Conservation (phyloP, 306 rosid species). For the Bauhinia variegata region DNA sequence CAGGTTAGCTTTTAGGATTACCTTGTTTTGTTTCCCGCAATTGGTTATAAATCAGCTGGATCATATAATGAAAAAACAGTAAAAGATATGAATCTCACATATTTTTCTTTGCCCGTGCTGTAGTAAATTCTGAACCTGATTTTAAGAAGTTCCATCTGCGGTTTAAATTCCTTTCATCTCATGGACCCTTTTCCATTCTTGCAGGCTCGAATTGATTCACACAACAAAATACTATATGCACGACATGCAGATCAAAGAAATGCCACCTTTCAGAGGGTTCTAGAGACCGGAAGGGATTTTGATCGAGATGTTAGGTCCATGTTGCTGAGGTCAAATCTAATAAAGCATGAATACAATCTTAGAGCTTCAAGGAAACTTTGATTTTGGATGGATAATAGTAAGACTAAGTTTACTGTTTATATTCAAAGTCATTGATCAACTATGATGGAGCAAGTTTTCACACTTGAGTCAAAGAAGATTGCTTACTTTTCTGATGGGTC, state of each 20-base stretch:
- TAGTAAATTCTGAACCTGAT: slow-evolving; percentile 9
- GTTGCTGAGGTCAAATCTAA: slow-evolving; percentile 90
- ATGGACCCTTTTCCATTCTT: slow-evolving; percentile 27
- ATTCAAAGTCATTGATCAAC: slow-evolving; percentile 22
- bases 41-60: background rate
- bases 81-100: background rate
- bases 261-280: slow-evolving; percentile 90
- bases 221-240: slow-evolving; percentile 93
- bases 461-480: slow-evolving; percentile 18
- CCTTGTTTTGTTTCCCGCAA: slow-evolving; percentile 13
- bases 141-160: background rate
- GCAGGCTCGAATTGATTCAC: slow-evolving; percentile 99
- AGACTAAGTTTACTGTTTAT: slow-evolving; percentile 26
- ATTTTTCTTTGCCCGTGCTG: slow-evolving; percentile 5
- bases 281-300: slow-evolving; percentile 81
- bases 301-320: slow-evolving; percentile 84
- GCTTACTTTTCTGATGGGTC: slow-evolving; percentile 37
- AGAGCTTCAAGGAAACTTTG: slow-evolving; percentile 72
- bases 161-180: background rate
- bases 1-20: slow-evolving; percentile 61
- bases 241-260: slow-evolving; percentile 98
- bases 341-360: slow-evolving; percentile 76
- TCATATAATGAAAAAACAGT: background rate
- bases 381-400: slow-evolving; percentile 35
- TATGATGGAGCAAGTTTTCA: slow-evolving; percentile 20